phyloP scores from a whole-genome alignment of 2,329 filamentous ascomycete genomes.

The Chaetomium sp. region DNA sequence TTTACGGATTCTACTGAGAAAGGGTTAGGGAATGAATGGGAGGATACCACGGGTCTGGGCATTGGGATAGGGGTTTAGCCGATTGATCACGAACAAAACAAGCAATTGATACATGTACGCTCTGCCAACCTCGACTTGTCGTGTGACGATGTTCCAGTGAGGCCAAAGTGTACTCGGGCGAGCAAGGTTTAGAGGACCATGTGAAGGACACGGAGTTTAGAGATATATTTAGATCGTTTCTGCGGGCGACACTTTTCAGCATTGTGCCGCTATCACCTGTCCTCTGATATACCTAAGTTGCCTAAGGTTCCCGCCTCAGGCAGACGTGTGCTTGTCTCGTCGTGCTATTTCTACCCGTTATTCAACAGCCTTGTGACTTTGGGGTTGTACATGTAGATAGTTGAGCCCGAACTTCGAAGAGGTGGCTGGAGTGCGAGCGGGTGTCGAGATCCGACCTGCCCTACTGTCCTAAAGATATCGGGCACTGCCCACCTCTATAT shows the following conservation, averaged over 20 bases:
- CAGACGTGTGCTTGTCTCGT: not conserved
- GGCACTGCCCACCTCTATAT: not conserved
- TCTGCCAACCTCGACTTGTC: not conserved
- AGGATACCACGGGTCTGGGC: constrained; percentile 18
- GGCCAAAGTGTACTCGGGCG: not conserved
- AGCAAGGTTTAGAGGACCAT: not conserved
- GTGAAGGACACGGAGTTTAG: not conserved
- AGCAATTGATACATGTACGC: constrained; percentile 4
- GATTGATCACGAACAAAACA: constrained; percentile 1
- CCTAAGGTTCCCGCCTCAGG: not conserved
- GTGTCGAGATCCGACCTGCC: not conserved
- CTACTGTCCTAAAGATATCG: no score
- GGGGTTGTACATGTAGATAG: no score
- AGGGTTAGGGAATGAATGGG: constrained; percentile 8
- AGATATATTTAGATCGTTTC: not conserved
- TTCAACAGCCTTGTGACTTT: not conserved
- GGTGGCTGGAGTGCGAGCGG: not conserved
- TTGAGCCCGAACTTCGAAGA: no score
- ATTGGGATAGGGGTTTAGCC: not conserved
- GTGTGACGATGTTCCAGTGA: not conserved
- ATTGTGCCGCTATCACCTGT: not conserved
- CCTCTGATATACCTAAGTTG: no score
- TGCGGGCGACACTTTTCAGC: not conserved
- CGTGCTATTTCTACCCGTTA: not conserved
- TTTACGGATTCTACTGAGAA: not conserved